Evolutionary conservation across 2,329 filamentous ascomycete species (phyloP), one percentile per base, ranked within the genome.

Genomic region (Cryphonectria japonica): DNA sequence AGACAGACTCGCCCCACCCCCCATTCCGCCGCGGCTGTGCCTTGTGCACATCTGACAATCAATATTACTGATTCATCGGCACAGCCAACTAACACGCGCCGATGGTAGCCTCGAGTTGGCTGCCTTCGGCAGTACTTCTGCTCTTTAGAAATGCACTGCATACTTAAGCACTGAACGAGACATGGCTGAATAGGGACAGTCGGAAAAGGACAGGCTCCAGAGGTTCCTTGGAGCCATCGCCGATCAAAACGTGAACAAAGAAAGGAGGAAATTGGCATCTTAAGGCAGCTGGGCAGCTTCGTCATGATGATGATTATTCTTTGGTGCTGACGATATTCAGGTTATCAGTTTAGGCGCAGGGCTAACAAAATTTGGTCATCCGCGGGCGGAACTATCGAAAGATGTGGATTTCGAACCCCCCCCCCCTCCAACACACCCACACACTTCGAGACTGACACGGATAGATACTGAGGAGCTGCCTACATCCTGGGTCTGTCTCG

Each of bases 81-180:
- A 54, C 52, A 54, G 22, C 52, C 52, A 29, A 54, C 52, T 54
- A 29, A 29, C 14, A 57, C 16, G 6, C 54, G 29, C 54, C 13
- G 13, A 59, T 59, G 14, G 5, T 8, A 59, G 59, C 32, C 59
- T 61, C 3, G 59, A 14, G 7, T n/a, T n/a, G 5, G 34, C 59
- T 39, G 59, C 59, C 59, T 61, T 61, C 59, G 59, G 59, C n/a
- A 37, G 59, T 37, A 39, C 32, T 39, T 39, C 6, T 61, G 59
- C 34, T 39, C 22, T 19, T 2, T 22, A 5, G 4, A 37, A 22
- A 13, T n/a, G 22, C 9, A 34, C 32, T 22, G 7, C 14, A 32
- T 29, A 34, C 34, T 34, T 34, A 29, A n/a, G n/a, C 14, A 29
- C 26, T 57, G 46, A 34, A 5, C 11, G 57, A 61, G 34, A 61